Evolutionary conservation across 148 eudicot species (phyloP).

Genomic region (Drosera capensis): DNA sequence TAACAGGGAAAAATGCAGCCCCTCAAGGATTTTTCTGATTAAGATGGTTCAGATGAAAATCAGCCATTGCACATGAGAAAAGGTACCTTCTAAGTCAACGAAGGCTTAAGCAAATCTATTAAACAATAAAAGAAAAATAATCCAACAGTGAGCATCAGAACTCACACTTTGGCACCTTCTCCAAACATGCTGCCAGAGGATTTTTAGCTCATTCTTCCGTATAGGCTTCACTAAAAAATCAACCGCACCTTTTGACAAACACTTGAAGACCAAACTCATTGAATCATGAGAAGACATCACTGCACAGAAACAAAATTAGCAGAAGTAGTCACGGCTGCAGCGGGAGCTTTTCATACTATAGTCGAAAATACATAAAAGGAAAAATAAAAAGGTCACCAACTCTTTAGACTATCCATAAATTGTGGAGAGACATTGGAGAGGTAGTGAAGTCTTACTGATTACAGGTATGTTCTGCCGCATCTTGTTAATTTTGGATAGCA

Average conservation of each 20-base stretch:
- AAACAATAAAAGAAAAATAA: too few relatives aligned
- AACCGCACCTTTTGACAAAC: conserved; percentile 72
- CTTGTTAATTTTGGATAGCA: conserved; percentile 64
- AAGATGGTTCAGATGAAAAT: too few relatives aligned
- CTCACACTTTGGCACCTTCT: conserved; percentile 75
- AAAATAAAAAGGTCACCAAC: not conserved
- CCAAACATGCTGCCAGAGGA: conserved; percentile 92
- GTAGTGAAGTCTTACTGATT: conserved; percentile 51
- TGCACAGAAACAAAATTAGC: conserved; percentile 35
- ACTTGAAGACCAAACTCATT: conserved; percentile 67
- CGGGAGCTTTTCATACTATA: not conserved
- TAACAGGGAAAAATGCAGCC: too few relatives aligned
- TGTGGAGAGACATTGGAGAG: not conserved
- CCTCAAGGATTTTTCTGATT: too few relatives aligned
- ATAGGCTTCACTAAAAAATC: conserved; percentile 81
- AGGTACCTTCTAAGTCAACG: too few relatives aligned
- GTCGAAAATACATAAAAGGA: not conserved
- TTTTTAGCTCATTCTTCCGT: conserved; percentile 71
- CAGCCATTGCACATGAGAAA: not conserved
- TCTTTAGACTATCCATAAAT: not conserved
- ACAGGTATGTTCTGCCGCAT: conserved; percentile 69
- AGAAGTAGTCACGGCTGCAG: not conserved
- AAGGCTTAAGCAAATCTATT: too few relatives aligned
- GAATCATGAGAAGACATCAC: conserved; percentile 86
- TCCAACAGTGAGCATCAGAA: conserved; percentile 7